Base-by-base conservation (phyloP, 805 yeast species). In the Starmerella floris region DNA sequence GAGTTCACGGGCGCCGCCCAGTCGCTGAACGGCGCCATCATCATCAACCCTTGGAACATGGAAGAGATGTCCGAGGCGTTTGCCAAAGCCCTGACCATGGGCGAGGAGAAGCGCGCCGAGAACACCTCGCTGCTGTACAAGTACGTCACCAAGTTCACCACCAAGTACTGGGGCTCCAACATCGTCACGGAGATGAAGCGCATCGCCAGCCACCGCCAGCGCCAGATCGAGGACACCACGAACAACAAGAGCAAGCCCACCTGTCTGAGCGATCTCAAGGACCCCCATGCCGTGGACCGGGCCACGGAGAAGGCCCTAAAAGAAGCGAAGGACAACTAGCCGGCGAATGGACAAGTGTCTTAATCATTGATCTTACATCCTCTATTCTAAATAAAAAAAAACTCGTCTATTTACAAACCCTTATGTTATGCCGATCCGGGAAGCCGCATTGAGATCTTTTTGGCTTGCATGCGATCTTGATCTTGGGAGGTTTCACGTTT, bases 1-100 rank as follows among this genome's bases (percentile, higher is more conserved):
- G 99, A 91, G 64, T 91, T 91, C 64, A 91, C 98, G 0, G 99
- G 99, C 38, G 98, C 98, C n/a, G 97, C 98, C 1, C 99, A 91
- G 64, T 81, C 94, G 1, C 67, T 91, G 50, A 88, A 91, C 57
- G 99, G 99, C 21, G 85, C 95, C 1, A 60, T 88, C 13, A 76
- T 91, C 45, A 94, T 91, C 19, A 91, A 91, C 57, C 99, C 99
- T 3, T 91, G 99, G 99, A 91, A 88, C 59, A 88, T 87, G 20
- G 98, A 91, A 52, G 98, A 91, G 53, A 63, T 88, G 58, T 77
- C 93, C 17, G 82, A 75, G 34, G 80, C 96, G 3, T 79, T 88
- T 42, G 70, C 78, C 56, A 95, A 85, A 58, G 79, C 94, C 16
- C 69, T 91, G 55, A 84, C 95, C 0, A 65, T 88, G 60, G 81